Evolutionary conservation across 805 yeast species (phyloP).

Genomic region (Saccharomycodes ludwigii): DNA sequence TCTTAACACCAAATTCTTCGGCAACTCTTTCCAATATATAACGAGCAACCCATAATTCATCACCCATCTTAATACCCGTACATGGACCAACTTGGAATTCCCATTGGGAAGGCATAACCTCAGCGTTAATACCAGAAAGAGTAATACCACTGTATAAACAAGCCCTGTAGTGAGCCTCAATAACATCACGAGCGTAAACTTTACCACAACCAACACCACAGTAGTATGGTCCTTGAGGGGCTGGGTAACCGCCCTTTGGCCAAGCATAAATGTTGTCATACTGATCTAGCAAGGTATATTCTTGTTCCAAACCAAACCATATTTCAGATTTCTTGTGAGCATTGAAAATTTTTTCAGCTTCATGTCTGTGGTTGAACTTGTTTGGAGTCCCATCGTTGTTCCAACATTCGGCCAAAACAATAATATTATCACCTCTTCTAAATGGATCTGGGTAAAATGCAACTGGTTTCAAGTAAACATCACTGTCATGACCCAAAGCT

Average conservation of each 20-base stretch:
- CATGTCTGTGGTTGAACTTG: slow-evolving; percentile 96
- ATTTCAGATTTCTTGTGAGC: slow-evolving; percentile 76
- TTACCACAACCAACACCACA: slow-evolving; percentile 99
- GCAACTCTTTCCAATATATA: slow-evolving; percentile 88
- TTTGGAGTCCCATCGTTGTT: slow-evolving; percentile 98
- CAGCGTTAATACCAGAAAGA: slow-evolving; percentile 96
- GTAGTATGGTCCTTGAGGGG: slow-evolving; percentile 99
- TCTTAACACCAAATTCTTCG: slow-evolving; percentile 97
- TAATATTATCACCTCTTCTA: slow-evolving; percentile 94
- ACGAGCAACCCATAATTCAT: slow-evolving; percentile 92
- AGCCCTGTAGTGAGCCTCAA: slow-evolving; percentile 98
- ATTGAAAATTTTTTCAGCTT: slow-evolving; percentile 86
- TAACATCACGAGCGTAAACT: slow-evolving; percentile 94
- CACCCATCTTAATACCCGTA: slow-evolving; percentile 92
- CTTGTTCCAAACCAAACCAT: slow-evolving; percentile 99
- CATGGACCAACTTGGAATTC: slow-evolving; percentile 99
- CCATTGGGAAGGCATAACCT: slow-evolving; percentile 99
- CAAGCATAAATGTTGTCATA: slow-evolving; percentile 88
- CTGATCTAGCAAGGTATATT: slow-evolving; percentile 91
- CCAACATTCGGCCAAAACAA: slow-evolving; percentile 94
- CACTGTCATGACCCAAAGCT: slow-evolving; percentile 97
- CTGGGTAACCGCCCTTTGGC: slow-evolving; percentile 99
- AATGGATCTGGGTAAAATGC: slow-evolving; percentile 93
- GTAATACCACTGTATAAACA: slow-evolving; percentile 85
- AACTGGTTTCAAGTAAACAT: slow-evolving; percentile 89